Evolutionary conservation across 208 protist genomes (phyloP), one percentile per base, ranked within the genome.

Genomic region (Trypanosoma mega): DNA sequence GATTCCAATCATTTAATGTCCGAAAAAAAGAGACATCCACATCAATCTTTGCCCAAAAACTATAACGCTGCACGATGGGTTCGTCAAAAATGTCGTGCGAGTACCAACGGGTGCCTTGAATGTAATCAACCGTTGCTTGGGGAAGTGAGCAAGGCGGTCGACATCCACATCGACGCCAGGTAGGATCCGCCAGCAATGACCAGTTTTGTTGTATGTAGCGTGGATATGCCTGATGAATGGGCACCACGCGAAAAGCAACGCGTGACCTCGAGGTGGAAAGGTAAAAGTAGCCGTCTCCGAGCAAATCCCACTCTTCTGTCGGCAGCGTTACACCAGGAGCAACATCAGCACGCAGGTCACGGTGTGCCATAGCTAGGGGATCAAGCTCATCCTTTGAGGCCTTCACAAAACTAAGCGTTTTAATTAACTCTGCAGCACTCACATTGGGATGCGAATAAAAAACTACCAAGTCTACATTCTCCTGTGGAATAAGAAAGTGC

Each of bases 21-120:
- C 2, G 1, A 48, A 70, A 63, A 16, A 70, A 56, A 7, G 44
- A 43, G 9, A 63, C 39, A 33, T 70, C 63, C 16, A 63, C 63
- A 46, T 70, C 63, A 12, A 70, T 20, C 24, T 70, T 70, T 11
- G 54, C 37, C 63, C 63, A 70, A 43, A 61, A 70, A 52, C 52
- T 60, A 47, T 70, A 70, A 20, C 53, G 63, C 31, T 29, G 20
- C 36, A 60, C 46, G 33, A 70, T 70, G 29, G 49, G 52, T 46
- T 70, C 46, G 34, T 63, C 34, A 53, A 70, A 70, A 2, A 70
- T 21, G 37, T 51, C 63, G 47, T 70, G 36, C 24, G 63, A 63
- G 33, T 63, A 70, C 63, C 63, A 70, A 33, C 63, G 54, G 18
- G 63, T 70, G 33, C 63, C 63, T 34, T 70, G 63, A 36, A 70